These are phyloP conservation scores for Baffinella frigidus DNA, from an alignment of 208 protist species.

Conservation along the genomic window DNA sequence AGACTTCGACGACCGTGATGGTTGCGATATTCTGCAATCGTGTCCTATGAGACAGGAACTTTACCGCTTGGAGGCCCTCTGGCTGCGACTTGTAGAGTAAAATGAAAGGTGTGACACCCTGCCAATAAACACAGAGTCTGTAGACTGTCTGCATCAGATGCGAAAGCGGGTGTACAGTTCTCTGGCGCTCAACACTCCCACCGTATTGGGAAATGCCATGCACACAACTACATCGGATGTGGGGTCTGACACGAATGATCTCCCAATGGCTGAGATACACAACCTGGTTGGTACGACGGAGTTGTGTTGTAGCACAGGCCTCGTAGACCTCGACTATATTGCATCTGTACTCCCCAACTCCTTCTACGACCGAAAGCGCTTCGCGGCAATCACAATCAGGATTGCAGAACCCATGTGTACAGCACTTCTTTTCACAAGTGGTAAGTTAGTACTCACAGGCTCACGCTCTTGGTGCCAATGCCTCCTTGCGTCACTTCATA, in stretches of 20 bases:
- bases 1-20: no score
- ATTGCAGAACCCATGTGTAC: not conserved
- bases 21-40: no score
- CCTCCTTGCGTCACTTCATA: not conserved
- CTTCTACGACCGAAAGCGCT: not conserved
- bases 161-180: no score
- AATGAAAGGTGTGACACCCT: no score
- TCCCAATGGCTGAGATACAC: not conserved
- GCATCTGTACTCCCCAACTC: not conserved
- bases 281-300: slow-evolving; percentile 1
- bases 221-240: no score
- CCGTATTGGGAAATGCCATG: no score
- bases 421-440: not conserved
- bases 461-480: not conserved
- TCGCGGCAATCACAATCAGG: slow-evolving; percentile 3
- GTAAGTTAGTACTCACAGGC: slow-evolving; percentile 12
- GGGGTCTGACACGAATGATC: not conserved
- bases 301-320: not conserved
- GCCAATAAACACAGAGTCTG: no score
- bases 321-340: not conserved
- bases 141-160: no score
- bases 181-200: no score
- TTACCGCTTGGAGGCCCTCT: no score
- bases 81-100: no score
- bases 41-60: no score